Evolutionary conservation across 2,329 filamentous ascomycete genomes (phyloP), one percentile per base, ranked within the genome.

Genomic region (Diplodia corticola): DNA sequence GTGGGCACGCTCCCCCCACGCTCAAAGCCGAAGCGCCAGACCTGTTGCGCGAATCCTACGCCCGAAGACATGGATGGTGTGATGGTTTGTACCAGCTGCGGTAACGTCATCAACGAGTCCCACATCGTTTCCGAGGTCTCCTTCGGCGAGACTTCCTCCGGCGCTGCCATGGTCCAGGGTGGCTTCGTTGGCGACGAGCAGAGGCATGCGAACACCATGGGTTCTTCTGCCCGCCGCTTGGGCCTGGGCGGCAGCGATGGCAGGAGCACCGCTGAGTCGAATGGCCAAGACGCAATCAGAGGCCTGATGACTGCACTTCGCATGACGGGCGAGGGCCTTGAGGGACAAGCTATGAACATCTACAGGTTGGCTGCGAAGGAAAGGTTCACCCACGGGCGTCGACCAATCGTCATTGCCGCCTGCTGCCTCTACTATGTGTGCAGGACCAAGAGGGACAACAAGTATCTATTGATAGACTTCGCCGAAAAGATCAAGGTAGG

Each of bases 401-500:
- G 89, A n/a, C 89, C 92, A 51, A 87, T 89, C 68, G 91, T 90
- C 61, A 92, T 97, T 5, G 90, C 91, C 24, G 91, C 91, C 10
- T 90, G 94, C 33, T 94, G 91, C 74, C 83, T 97, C 26, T 97
- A 97, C 71, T 89, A 91, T 55, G 91, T 92, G 7, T 96, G 92
- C 65, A 88, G 95, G 68, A 87, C 90, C 64, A 88, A 91, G 68
- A 86, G 87, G 50, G 88, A 89, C 26, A 96, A 95, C 75, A 91
- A 89, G 49, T 85, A 95, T 70, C 93, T 99, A 90, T 85, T 99
- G 50, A 98, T 99, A 76, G 95, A 99, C 76, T 88, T 99, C 74
- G 92, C 95, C 13, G 95, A 99, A 75, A 84, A 94, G 49, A 80
- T 89, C n/a, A 81, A 83, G 75, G 81, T 83, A 72, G 71, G 74